Base-by-base conservation (phyloP, 768 basidiomycete species). In the Clavulina sp. region DNA sequence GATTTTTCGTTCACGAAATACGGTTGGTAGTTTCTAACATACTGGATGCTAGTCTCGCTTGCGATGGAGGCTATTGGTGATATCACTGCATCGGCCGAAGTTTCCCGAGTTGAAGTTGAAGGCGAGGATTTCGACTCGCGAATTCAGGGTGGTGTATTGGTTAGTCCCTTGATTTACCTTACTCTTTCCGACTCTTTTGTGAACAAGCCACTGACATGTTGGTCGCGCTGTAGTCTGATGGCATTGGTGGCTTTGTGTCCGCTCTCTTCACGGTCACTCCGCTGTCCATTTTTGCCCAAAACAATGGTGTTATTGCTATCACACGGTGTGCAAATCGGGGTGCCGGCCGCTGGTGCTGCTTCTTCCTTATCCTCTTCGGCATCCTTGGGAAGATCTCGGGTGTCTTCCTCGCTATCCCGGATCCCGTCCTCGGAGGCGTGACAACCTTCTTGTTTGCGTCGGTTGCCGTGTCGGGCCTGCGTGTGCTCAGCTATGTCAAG, bases 51-150 rank as follows among this genome's bases (percentile, higher is more conserved):
- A 81, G 77, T 85, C 4, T 82, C 82, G 0, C 62, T 77, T 0
- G 75, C 80, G 0, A 82, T 88, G 79, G 86, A 88, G 64, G 80
- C 83, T 4, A 87, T 85, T 49, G 85, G 85, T 3, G 86, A 89
- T 58, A 76, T 84, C 57, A 83, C 84, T 1, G 83, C 85, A 0
- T 81, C 80, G 9, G 79, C 81, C 1, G 87, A 91, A 62, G 82
- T 84, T 9, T 87, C 84, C 2, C 75, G 76, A 6, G 69, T 83
- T n/a, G 65, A 70, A 5, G 82, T 89, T 28, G 72, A 76, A 23
- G 87, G 85, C 0, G 70, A 70, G 5, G 76, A 82, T 49, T 89
- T 88, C 62, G 85, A 89, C 62, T 73, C 75, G 0, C 73, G 85
- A 9, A 81, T 89, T 31, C 85, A 87, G 65, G 84, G 86, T 6